Evolutionary conservation across 345 rosid genomes (phyloP).

Genomic region (Psidium guajava): DNA sequence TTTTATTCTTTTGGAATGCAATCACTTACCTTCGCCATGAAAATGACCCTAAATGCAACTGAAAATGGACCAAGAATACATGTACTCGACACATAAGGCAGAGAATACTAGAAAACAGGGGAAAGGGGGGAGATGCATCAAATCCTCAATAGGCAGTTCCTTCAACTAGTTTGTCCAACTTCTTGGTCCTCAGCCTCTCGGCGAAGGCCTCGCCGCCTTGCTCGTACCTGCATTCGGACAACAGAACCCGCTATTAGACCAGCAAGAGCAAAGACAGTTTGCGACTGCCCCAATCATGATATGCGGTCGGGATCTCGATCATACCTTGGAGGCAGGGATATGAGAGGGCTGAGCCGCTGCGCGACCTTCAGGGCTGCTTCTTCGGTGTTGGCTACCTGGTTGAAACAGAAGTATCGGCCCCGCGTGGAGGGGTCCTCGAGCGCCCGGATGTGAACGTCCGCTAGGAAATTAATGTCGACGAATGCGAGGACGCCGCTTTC

Average conservation of each 20-base stretch:
- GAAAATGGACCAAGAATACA: not conserved
- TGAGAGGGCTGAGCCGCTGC: slow-evolving; percentile 46
- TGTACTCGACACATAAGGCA: not conserved
- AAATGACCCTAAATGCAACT: not conserved
- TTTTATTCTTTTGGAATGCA: not conserved
- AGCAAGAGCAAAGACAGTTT: not conserved
- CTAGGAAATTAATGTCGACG: slow-evolving; percentile 52
- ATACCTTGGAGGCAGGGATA: slow-evolving; percentile 59
- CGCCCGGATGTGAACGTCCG: slow-evolving; percentile 59
- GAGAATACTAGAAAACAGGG: not conserved
- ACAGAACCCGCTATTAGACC: not conserved
- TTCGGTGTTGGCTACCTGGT: slow-evolving; percentile 45
- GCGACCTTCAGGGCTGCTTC: slow-evolving; percentile 56
- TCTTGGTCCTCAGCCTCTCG: slow-evolving; percentile 62
- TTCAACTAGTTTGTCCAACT: slow-evolving; percentile 55
- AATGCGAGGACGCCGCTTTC: slow-evolving; percentile 65
- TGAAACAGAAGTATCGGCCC: slow-evolving; percentile 81
- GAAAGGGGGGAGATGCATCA: not conserved
- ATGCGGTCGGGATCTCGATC: not conserved
- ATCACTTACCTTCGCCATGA: not conserved
- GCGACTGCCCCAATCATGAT: not conserved
- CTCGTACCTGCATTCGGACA: slow-evolving; percentile 30
- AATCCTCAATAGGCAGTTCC: slow-evolving; percentile 28
- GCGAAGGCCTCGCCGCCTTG: slow-evolving; percentile 39
- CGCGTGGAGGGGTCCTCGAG: slow-evolving; percentile 51